These are phyloP conservation scores for Zea mays DNA, from an alignment of 176 grass and related monocot species.

Conservation along the genomic window Zm-B73-REFERENCE-NAM-5.0 NC_050102.1:169449501-169450000, in stretches of 20 bases:
- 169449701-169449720: slow-evolving; percentile 62
- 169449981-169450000: not conserved
- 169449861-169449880: slow-evolving; percentile 14
- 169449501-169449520: slow-evolving; percentile 31
- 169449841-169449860: slow-evolving; percentile 12
- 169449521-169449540: slow-evolving; percentile 30
- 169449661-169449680: slow-evolving; percentile 94
- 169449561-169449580: slow-evolving; percentile 43
- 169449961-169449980: not conserved
- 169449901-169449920: not conserved
- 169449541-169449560: slow-evolving; percentile 51
- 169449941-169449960: not conserved
- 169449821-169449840: not conserved
- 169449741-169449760: not conserved
- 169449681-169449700: slow-evolving; percentile 87
- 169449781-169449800: slow-evolving; percentile 22
- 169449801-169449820: not conserved
- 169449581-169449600: slow-evolving; percentile 61
- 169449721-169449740: not conserved
- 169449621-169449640: slow-evolving; percentile 97
- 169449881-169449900: not conserved
- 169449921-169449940: not conserved
- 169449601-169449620: slow-evolving; percentile 74
- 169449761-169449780: slow-evolving; percentile 10
- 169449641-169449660: slow-evolving; percentile 96